Base-by-base conservation (phyloP, 768 basidiomycete genomes). In the Boletus eberwhitei region DNA sequence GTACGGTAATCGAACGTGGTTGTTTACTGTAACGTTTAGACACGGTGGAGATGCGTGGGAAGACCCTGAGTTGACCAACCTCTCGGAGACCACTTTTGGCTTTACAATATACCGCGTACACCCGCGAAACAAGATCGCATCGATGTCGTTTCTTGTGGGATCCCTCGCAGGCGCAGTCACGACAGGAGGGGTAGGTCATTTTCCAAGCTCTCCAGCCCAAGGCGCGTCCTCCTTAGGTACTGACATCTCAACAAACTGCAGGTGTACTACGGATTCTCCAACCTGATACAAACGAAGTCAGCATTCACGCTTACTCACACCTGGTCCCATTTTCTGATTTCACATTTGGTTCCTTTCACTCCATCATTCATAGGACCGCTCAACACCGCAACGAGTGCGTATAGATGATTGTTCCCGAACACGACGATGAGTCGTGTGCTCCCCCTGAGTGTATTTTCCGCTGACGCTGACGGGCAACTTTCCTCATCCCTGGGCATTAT, bases 181-280 rank as follows among this genome's bases (percentile, higher is more conserved):
- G 48, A 86, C 85, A 35, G 85, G 86, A 50, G 86, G 86, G 58
- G 86, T 83, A 68, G 63, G 73, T 54, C 37, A 44, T 32, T 9
- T 22, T 41, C 39, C 22, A 29, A 14, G n/a, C n/a, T 16, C 24
- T 42, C n/a, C 34, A 17, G 45, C 34, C 14, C 44, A 29, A 22
- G 39, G 21, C 13, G 6, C 7, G 2, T 7, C 17, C 11, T 7
- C 17, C 11, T n/a, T 22, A 13, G 13, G n/a, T 8, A 24, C 59
- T 32, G 11, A n/a, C 16, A 19, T 35, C 26, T 11, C 37, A 3
- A 16, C n/a, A 31, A 21, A 46, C 36, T 21, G 22, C 57, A 85
- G 85, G 75, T 86, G 6, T 88, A 87, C 70, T 87, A 87, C 67
- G 86, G 84, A 22, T 84, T 87, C 64, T 87, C 85, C 3, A 82